A percentile compares a stretch with the other conserved stretches of the same genome.
These are phyloP conservation scores for Cyclanthera cordifolia DNA, from an alignment of 306 rosid species.

Conservation along the genomic window DNA sequence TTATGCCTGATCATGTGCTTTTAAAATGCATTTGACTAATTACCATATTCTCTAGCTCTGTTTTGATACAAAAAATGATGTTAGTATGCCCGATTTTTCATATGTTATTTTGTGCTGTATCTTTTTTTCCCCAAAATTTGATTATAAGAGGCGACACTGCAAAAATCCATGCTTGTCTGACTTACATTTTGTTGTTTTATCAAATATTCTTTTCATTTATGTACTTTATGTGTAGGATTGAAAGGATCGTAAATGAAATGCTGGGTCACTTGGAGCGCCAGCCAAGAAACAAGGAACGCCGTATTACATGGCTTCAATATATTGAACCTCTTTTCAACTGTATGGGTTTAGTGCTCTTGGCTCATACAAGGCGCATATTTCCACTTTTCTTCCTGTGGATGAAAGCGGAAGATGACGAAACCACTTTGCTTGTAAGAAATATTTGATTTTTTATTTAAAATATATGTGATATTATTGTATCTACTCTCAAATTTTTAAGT, in stretches of 20 bases:
- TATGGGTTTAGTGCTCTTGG: constrained; percentile 63
- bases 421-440: constrained; percentile 60
- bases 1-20: too few species aligned
- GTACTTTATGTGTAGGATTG: constrained; percentile 42
- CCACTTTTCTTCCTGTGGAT: constrained; percentile 88
- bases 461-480: background rate
- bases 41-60: too few species aligned
- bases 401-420: constrained; percentile 75
- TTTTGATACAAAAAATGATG: too few species aligned
- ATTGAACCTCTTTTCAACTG: constrained; percentile 42
- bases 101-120: background rate
- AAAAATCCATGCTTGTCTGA: background rate
- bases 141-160: background rate
- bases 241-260: constrained; percentile 75
- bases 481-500: background rate
- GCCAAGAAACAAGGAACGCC: constrained; percentile 78
- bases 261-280: constrained; percentile 89
- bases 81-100: background rate
- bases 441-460: background rate
- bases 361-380: constrained; percentile 76
- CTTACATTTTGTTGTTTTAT: background rate
- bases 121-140: background rate
- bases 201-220: background rate
- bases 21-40: too few species aligned
- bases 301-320: constrained; percentile 72